Evolutionary conservation across 352 stramenopile genomes (phyloP), one percentile per base, ranked within the genome.

Genomic region (Phytophthora podocarpi): DNA sequence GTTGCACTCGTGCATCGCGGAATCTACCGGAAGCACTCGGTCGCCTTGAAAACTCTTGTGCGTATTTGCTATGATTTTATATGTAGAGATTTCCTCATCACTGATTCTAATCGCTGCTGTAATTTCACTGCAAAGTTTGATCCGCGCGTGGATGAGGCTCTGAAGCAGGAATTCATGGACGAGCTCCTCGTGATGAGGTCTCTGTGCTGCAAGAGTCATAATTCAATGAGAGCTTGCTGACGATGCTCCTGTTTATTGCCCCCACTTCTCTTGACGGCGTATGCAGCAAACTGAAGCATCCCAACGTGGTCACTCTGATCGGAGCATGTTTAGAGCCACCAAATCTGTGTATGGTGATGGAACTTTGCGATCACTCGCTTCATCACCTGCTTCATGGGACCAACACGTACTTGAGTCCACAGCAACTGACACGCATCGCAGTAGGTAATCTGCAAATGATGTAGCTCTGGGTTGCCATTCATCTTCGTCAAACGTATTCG

Each of bases 161-260:
- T 97, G 15, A 97, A 96, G 62, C 72, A 94, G 46, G 92, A 97
- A 58, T 98, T 96, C 57, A 91, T 97, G 88, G 90, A 98, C 57
- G 92, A 98, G 64, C 66, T 98, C n/a, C 76, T 95, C 7, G 85
- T 97, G 4, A 95, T 97, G 80, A 93, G 80, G 76, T 92, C 12
- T 37, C 5, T 37, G 5, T 5, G 8, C 11, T 39, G 3, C 18
- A 48, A 13, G 5, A 34, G 18, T 11, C 4, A 20, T 18, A n/a
- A n/a, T n/a, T n/a, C n/a, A n/a, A n/a, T n/a, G n/a, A n/a, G n/a
- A n/a, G n/a, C n/a, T n/a, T n/a, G n/a, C n/a, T n/a, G n/a, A n/a
- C n/a, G n/a, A n/a, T n/a, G n/a, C n/a, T n/a, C n/a, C n/a, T n/a
- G n/a, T n/a, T n/a, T n/a, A n/a, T n/a, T n/a, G n/a, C n/a, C n/a